A percentile compares a stretch with the other conserved stretches of the same genome.
These are phyloP conservation scores for Copromyces sp. DNA, from an alignment of 495 filamentous ascomycete species.

Conservation along the genomic window DNA sequence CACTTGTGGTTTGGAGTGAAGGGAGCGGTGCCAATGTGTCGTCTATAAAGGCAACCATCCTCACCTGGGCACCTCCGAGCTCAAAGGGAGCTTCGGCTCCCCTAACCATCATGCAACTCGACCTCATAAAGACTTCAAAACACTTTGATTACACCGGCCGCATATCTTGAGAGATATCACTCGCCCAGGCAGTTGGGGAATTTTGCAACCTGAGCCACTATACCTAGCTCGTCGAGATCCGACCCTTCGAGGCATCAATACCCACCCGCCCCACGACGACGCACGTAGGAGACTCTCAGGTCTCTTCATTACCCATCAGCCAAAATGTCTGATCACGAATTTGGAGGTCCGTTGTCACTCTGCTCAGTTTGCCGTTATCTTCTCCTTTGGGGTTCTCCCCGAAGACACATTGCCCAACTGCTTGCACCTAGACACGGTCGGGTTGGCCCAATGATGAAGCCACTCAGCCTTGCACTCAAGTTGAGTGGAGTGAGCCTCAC, in stretches of 20 bases:
- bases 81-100: constrained; percentile 4
- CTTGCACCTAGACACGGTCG: not conserved
- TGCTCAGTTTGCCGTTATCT: constrained; percentile 10
- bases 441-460: not conserved
- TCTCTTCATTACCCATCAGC: constrained; percentile 1
- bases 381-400: constrained; percentile 3
- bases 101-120: constrained; percentile 8
- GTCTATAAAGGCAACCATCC: constrained; percentile 8
- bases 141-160: not conserved
- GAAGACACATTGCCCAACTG: not conserved
- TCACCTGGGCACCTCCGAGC: constrained; percentile 2
- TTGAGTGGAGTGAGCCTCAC: not conserved
- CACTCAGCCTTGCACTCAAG: not conserved
- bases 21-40: not conserved
- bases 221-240: not conserved
- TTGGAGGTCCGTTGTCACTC: constrained; percentile 49
- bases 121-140: not conserved
- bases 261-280: not conserved
- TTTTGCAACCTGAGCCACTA: not conserved
- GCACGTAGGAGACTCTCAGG: not conserved
- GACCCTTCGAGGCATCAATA: not conserved
- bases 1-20: not conserved
- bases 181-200: not conserved
- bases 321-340: constrained; percentile 86
- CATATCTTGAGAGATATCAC: not conserved